Conservation (phyloP, 768 basidiomycete genomes). For the Pholiota molesta region DNA sequence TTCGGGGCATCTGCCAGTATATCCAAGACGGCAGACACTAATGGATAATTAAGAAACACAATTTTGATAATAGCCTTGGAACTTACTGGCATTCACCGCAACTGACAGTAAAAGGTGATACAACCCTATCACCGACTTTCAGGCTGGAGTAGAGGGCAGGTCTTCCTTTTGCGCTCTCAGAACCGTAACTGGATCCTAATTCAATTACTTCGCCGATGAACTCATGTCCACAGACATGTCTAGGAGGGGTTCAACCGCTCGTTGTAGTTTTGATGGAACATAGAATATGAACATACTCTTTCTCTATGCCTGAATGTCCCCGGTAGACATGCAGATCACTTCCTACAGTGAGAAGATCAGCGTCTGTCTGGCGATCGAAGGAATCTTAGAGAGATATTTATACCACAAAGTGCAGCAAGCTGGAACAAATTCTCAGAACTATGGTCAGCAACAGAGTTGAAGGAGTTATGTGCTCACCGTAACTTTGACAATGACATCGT, state of each 20-base stretch:
- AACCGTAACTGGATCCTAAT: constrained; percentile 61
- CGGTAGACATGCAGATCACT: constrained; percentile 80
- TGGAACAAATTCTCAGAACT: constrained; percentile 24
- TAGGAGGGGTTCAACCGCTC: constrained; percentile 31
- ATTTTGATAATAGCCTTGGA: background rate
- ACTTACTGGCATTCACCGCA: constrained; percentile 87
- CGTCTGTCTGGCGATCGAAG: background rate
- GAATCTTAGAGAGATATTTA: constrained; percentile 13
- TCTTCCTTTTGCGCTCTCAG: constrained; percentile 42
- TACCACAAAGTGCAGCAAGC: constrained; percentile 70
- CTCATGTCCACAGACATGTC: constrained; percentile 75
- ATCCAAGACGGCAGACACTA: constrained; percentile 75
- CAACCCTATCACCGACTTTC: constrained; percentile 73
- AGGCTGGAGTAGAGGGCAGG: constrained; percentile 66
- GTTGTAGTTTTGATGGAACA: background rate
- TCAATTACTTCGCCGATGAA: constrained; percentile 74
- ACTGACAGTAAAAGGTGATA: constrained; percentile 80
- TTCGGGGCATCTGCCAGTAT: constrained; percentile 67
- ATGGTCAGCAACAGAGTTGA: background rate
- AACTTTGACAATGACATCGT: constrained; percentile 80
- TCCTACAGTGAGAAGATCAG: constrained; percentile 33
- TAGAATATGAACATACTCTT: constrained; percentile 44
- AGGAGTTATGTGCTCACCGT: constrained; percentile 42
- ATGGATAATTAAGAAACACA: background rate
- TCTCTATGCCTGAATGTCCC: constrained; percentile 54